A percentile compares a stretch with the other conserved stretches of the same genome.
Evolutionary conservation across 257 asterid genomes (phyloP).

Genomic region (Mentha longifolia): DNA sequence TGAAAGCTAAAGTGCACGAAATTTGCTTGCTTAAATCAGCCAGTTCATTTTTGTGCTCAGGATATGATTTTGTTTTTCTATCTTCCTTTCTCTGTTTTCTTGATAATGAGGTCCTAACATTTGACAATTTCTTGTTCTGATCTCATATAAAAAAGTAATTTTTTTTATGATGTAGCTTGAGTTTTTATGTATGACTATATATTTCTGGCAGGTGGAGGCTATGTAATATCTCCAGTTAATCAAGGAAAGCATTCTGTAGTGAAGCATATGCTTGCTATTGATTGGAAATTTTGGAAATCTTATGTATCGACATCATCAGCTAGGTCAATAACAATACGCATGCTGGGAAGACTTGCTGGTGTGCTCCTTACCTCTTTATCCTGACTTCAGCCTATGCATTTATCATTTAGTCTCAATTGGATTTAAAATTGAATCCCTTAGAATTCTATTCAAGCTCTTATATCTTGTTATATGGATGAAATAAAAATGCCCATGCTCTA

Average conservation of each 20-base stretch:
- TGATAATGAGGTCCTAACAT: constrained; percentile 28
- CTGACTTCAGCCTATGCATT: constrained; percentile 18
- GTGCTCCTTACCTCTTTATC: constrained; percentile 36
- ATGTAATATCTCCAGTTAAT: constrained; percentile 83
- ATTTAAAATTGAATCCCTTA: constrained; percentile 22
- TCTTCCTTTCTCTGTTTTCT: constrained; percentile 17
- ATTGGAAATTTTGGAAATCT: constrained; percentile 93
- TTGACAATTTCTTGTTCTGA: constrained; percentile 23
- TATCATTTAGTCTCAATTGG: constrained; percentile 20
- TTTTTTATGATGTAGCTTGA: constrained; percentile 24
- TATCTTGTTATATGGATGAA: constrained; percentile 15
- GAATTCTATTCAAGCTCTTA: constrained; percentile 14
- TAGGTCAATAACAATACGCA: constrained; percentile 74
- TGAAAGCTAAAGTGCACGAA: constrained; percentile 3
- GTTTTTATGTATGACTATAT: constrained; percentile 34
- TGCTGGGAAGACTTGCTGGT: constrained; percentile 74
- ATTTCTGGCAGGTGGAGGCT: constrained; percentile 82
- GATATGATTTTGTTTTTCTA: neutral
- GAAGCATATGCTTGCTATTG: constrained; percentile 96
- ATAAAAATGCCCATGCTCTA: constrained; percentile 5
- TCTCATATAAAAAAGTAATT: constrained; percentile 4
- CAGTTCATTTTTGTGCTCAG: constrained; percentile 16
- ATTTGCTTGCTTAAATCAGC: constrained; percentile 3
- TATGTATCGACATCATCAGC: constrained; percentile 66
- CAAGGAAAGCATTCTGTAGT: constrained; percentile 80